Base-by-base conservation (phyloP, 75 land plant species). In the Adiantum capillusveneris region DNA sequence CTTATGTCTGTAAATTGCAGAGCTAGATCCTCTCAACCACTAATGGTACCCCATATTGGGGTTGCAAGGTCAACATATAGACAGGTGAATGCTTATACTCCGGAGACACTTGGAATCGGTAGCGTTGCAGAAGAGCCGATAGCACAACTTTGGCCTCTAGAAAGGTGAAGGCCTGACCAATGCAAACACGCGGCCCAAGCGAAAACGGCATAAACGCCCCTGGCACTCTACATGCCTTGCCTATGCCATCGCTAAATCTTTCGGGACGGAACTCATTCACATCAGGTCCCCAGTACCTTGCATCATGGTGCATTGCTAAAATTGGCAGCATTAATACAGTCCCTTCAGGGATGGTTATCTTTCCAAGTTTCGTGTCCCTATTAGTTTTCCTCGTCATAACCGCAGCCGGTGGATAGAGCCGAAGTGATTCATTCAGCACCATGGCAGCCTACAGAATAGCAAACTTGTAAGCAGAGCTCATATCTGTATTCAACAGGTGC, bases 41-140 rank as follows among this genome's bases (percentile, higher is more conserved):
- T 5, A 85, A 17, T 11, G 62, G 88, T 9, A 73, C 67, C 44
- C 88, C 88, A 59, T 58, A 71, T 29, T 75, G 69, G 12, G 90
- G 90, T 58, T 56, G 59, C 50, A 74, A 43, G 39, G 78, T 72
- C 3, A 75, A 21, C 29, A 60, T 25, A 26, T 25, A 20, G 27
- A 59, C 65, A 0, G 90, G 90, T 5, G 86, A 69, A 65, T 85
- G 89, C 26, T 44, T 57, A 65, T 82, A 85, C 1, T 72, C 56
- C 16, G 86, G 80, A 0, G 89, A 85, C 1, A 78, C 31, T 6
- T 16, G 37, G 43, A 86, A 65, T 11, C 66, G 46, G 43, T 59
- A 86, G 0, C 34, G 68, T 24, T 37, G 72, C 21, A 86, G 39
- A 25, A 77, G 67, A 75, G 73, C 77, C 21, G 86, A 75, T 0